Evolutionary conservation across 2,329 filamentous ascomycete species (phyloP), one percentile per base, ranked within the genome.

Genomic region (Ustulina deusta): DNA sequence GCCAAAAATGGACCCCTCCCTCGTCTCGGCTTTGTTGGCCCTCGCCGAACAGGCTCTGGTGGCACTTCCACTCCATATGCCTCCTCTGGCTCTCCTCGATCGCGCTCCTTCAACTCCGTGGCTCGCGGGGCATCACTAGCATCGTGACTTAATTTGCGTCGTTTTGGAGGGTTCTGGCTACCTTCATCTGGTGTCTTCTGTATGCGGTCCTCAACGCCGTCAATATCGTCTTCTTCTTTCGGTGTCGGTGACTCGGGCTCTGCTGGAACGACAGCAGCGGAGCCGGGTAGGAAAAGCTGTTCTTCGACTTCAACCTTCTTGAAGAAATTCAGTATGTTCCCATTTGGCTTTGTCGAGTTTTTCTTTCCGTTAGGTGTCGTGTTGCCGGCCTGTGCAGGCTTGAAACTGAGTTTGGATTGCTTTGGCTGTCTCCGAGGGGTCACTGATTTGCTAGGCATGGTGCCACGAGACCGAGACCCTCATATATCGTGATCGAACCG

Each of bases 261-360:
- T 17, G 61, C n/a, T 11, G 62, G 52, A 44, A 52, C 3, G 2
- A n/a, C 40, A 22, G 52, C 34, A 65, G 25, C 71, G 65, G 65
- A 27, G 3, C 74, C 78, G 27, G 82, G 79, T 2, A 83, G 78
- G 63, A 92, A 91, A 10, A 91, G 83, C 63, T 89, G 82, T 69
- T 90, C 84, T 64, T 85, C 81, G 60, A 86, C 85, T 44, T 88
- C 85, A 0, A 87, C 83, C 75, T 93, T 93, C 74, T 91, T 89
- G 76, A 94, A 94, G 78, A 93, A 94, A 70, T 80, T 93, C 15
- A 93, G 80, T 36, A 93, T 93, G 70, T 89, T 93, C 6, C 84
- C 93, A 70, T 89, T 93, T 6, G 84, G 83, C 73, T 92, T 93
- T 0, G 82, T 72, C 3, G 81, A 75, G 58, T 79, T 81, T 71